Base-by-base conservation (phyloP, 2,329 filamentous ascomycete genomes). In the Fonsecaea nubica region DNA sequence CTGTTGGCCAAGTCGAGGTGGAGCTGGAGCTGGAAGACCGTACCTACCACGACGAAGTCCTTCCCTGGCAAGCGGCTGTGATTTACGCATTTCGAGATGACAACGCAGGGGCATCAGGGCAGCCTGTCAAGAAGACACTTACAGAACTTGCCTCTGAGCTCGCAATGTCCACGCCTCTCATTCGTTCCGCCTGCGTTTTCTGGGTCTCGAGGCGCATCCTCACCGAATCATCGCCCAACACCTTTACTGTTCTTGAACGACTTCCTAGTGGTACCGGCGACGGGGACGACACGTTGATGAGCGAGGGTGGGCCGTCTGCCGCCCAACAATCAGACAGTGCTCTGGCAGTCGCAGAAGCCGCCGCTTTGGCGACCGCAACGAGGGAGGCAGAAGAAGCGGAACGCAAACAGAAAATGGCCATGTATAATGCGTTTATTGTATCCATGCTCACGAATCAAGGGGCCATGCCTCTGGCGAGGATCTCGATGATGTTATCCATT, bases 401-500 rank as follows among this genome's bases (percentile, higher is more conserved):
- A 36, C 85, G 90, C 25, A 84, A 87, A 70, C 90, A 92, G 76
- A 88, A 88, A 74, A 87, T 87, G 77, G 83, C 85, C 52, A 85
- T 97, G 45, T 97, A 97, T 78, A 92, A 91, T 87, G 90, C 93
- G 74, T 98, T 97, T 76, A 93, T 99, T 65, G 83, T 93, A 64
- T 92, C 92, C 59, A 98, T 99, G 95, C 81, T 99, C 78, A 97
- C 92, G 68, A 97, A 97, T 77, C 90, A 92, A 73, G 90, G 90
- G 18, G 87, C 90, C 33, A 95, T 97, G 91, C 89, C 91, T 58
- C 81, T 93, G 66, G 84, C 84, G 63, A 87, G 93, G 76, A 96
- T 99, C 71, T 85, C 89, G 8, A 96, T 93, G 90, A 97, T 98
- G 92, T 85, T 99, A 84, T 92, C 92, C 79, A 94, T 98, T 85